These are phyloP conservation scores for Vanrija sp. DNA, from an alignment of 1,284 basidiomycete species.

Conservation along the genomic window DNA sequence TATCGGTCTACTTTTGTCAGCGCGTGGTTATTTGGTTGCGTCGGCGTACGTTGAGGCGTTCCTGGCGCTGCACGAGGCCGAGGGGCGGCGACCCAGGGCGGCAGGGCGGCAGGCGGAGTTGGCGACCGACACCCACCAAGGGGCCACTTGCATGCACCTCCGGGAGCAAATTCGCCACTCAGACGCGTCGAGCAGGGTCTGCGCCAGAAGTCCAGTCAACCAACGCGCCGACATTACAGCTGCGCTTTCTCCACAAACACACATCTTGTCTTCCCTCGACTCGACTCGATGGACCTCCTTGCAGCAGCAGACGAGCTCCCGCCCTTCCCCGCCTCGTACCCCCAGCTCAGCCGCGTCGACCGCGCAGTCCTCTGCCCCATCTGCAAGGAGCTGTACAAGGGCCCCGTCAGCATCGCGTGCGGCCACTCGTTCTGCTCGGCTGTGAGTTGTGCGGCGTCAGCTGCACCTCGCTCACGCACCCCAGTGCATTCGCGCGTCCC, in stretches of 20 bases:
- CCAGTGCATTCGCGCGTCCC: conserved; percentile 41
- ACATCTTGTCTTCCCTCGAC: background rate
- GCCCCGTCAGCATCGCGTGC: conserved; percentile 43
- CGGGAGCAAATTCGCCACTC: too few species aligned
- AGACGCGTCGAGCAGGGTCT: background rate
- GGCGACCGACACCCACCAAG: too few species aligned
- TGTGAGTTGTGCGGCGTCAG: conserved; percentile 21
- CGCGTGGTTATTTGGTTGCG: background rate
- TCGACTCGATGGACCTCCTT: conserved; percentile 34
- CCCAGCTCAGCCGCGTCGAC: conserved; percentile 36
- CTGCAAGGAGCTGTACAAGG: conserved; percentile 41
- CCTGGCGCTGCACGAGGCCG: too few species aligned
- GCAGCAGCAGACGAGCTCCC: conserved; percentile 20
- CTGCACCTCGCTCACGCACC: background rate
- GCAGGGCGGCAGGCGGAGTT: too few species aligned
- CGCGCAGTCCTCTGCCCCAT: conserved; percentile 38
- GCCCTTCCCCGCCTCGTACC: conserved; percentile 32
- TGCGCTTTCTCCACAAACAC: too few species aligned
- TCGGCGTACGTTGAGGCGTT: too few species aligned
- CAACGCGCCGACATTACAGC: background rate
- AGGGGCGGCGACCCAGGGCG: too few species aligned
- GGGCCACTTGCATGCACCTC: too few species aligned
- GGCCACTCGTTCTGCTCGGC: conserved; percentile 49
- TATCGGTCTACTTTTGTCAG: background rate
- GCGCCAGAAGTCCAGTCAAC: background rate